These are phyloP conservation scores for Chaetomium olivaceum DNA, from an alignment of 2,329 filamentous ascomycete genomes.

Conservation along the genomic window DNA sequence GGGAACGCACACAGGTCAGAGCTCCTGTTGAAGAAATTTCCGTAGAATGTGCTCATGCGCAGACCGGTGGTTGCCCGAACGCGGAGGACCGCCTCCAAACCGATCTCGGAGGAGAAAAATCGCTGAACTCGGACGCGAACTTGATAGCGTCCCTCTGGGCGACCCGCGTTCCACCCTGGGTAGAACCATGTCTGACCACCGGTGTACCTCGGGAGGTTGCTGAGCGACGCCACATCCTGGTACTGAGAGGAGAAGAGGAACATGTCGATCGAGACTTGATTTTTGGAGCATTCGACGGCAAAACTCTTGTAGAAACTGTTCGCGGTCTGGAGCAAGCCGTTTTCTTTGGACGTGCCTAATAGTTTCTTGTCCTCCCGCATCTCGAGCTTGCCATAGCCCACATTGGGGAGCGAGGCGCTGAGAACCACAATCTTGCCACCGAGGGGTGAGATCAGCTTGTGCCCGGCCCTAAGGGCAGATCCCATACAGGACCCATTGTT, in stretches of 20 bases:
- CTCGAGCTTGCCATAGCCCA: conserved; percentile 86
- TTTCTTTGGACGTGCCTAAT: conserved; percentile 91
- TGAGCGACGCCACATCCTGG: conserved; percentile 94
- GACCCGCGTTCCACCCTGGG: conserved; percentile 92
- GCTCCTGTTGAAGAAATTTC: conserved; percentile 98
- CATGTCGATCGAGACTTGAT: conserved; percentile 98
- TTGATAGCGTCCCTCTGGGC: conserved; percentile 96
- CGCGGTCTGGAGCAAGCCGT: conserved; percentile 79
- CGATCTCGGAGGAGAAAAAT: conserved; percentile 97
- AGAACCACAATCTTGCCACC: conserved; percentile 94
- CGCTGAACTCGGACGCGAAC: conserved; percentile 94
- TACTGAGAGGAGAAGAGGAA: conserved; percentile 95
- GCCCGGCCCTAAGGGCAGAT: conserved; percentile 84
- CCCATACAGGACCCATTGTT: conserved; percentile 92
- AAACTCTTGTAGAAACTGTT: conserved; percentile 99
- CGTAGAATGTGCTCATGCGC: conserved; percentile 97
- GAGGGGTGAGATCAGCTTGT: conserved; percentile 91
- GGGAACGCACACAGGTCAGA: conserved; percentile 98
- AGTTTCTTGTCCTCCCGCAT: conserved; percentile 97
- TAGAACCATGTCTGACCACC: conserved; percentile 99
- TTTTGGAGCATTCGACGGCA: conserved; percentile 97
- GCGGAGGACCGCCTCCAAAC: conserved; percentile 90
- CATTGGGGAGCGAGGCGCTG: conserved; percentile 83
- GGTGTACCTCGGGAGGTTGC: conserved; percentile 92
- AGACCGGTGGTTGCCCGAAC: conserved; percentile 93